Evolutionary conservation across 371 early-diverging fungal genomes (phyloP), one percentile per base, ranked within the genome.

Genomic region (Batrachochytrium dendrobatidis): DNA sequence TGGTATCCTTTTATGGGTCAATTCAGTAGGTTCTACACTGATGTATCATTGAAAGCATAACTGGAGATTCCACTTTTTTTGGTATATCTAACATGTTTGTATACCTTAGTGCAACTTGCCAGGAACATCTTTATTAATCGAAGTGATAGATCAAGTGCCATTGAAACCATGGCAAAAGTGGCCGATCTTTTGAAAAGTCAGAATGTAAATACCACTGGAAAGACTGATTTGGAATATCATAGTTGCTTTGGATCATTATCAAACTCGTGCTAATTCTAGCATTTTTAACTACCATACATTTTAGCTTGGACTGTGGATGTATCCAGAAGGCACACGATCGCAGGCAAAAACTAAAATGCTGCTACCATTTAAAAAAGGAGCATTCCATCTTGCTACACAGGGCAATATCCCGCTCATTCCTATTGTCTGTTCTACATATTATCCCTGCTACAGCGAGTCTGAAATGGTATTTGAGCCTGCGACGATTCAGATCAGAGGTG

Each of bases 311-410:
- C 86, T 95, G 33, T 91, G 85, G 80, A 79, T 95, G 54, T 94
- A 86, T 77, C 93, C 95, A 30, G 97, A 96, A 74, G 97, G 95
- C 50, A 96, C 95, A 8, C 87, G 95, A 32, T 86, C 89, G 6
- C 85, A 82, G 64, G 81, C 83, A 34, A 69, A 77, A 28, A 83
- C 81, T 53, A 79, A 89, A 24, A 74, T 76, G 53, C 62, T 96
- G 60, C 72, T 95, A 50, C 92, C 92, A 0, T 95, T 96, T 77
- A 96, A 96, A 69, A 90, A 90, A 66, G 75, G 75, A 5, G 72
- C 75, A 12, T 96, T 96, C 70, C 84, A 92, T 64, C 81, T 96
- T 65, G 95, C 97, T 15, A 83, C 87, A 55, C 87, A 91, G 64
- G 88, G 90, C 0, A 74, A 81, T 56, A 82, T 88, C 4, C 95